Percentiles rank a stretch among this genome's conserved stretches.
These are phyloP conservation scores for Eucalyptus marginata DNA, from an alignment of 345 rosid genomes.

Conservation along the genomic window DNA sequence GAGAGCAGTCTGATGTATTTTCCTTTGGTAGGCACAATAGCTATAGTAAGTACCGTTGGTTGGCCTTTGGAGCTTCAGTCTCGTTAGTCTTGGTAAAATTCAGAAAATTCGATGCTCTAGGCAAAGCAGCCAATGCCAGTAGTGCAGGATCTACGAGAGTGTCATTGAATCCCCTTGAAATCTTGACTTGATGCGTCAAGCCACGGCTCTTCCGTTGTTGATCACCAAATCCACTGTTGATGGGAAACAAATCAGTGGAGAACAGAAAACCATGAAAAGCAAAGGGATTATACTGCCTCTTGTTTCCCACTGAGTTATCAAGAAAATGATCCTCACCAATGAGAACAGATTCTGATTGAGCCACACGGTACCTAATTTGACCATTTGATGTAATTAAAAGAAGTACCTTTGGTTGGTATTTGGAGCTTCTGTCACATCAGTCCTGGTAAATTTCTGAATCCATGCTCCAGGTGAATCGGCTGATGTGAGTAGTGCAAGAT, in stretches of 20 bases:
- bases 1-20: not conserved
- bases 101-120: not conserved
- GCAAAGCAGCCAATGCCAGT: constrained; percentile 3
- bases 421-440: not conserved
- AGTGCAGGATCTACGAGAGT: constrained; percentile 5
- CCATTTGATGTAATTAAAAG: not conserved
- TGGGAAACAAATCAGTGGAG: not conserved
- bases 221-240: not conserved
- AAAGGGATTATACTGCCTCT: not conserved
- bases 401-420: not conserved
- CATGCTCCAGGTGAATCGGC: not conserved
- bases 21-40: not conserved
- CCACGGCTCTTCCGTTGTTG: not conserved
- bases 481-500: constrained; percentile 9
- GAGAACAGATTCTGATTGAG: not conserved
- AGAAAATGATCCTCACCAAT: not conserved
- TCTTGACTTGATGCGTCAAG: not conserved
- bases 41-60: not conserved
- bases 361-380: not conserved
- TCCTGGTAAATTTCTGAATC: not conserved
- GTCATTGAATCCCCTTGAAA: not conserved
- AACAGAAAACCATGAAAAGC: not conserved
- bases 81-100: not conserved
- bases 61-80: not conserved
- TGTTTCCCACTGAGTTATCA: not conserved